These are phyloP conservation scores for Sugiyamaella pinicola DNA, from an alignment of 1,139 yeast species.

Conservation along the genomic window DNA sequence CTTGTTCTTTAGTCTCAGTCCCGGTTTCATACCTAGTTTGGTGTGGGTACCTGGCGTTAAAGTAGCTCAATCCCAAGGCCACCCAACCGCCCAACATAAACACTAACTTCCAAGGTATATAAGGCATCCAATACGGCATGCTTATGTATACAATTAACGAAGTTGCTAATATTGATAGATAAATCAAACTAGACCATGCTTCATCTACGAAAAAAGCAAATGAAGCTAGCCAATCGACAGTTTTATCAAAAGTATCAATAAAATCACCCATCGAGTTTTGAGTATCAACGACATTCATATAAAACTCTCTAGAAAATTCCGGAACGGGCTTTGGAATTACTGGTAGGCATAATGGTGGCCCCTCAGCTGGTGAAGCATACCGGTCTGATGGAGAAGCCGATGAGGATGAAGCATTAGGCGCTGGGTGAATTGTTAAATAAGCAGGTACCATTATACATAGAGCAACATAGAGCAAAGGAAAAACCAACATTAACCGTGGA, in stretches of 20 bases:
- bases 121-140: conserved; percentile 45
- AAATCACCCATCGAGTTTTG: conserved; percentile 81
- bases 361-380: conserved; percentile 50
- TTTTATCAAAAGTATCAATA: conserved; percentile 62
- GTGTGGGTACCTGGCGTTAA: background rate
- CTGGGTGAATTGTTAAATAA: conserved; percentile 53
- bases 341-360: conserved; percentile 53
- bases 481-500: conserved; percentile 56
- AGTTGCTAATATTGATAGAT: conserved; percentile 43
- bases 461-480: conserved; percentile 59
- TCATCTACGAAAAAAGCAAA: conserved; percentile 69
- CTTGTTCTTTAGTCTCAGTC: background rate
- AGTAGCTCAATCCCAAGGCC: conserved; percentile 39
- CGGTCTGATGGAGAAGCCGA: conserved; percentile 5
- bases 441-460: conserved; percentile 69
- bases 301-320: conserved; percentile 75
- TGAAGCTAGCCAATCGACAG: conserved; percentile 53
- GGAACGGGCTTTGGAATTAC: conserved; percentile 73
- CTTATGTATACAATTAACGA: conserved; percentile 38
- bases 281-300: conserved; percentile 76
- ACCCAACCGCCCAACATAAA: conserved; percentile 55
- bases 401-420: conserved; percentile 25
- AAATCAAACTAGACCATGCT: conserved; percentile 53
- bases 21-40: background rate
- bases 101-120: conserved; percentile 41